phyloP scores from a whole-genome alignment of 352 stramenopile genomes.

The Phytophthora brassicae region DNA sequence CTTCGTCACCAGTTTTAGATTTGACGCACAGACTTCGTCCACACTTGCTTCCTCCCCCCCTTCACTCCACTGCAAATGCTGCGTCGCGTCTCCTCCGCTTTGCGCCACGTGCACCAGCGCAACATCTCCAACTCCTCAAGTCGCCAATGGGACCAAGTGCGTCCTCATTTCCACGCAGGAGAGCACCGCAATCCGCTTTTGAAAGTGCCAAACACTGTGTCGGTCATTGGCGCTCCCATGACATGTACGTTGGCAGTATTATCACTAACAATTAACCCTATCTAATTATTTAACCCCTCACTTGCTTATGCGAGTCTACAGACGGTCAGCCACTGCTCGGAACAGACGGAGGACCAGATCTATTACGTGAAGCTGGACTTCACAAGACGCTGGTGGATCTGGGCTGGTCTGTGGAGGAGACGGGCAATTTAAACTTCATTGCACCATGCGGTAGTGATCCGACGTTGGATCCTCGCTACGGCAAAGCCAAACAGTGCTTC shows the following conservation, averaged over 20 bases:
- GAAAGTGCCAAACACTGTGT: conserved; percentile 63
- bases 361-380: conserved; percentile 73
- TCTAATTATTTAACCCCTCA: background rate
- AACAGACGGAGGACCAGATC: conserved; percentile 75
- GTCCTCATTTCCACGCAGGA: conserved; percentile 58
- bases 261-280: background rate
- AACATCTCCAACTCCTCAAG: conserved; percentile 51
- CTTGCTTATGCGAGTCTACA: conserved; percentile 18
- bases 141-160: conserved; percentile 64
- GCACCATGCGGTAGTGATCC: conserved; percentile 56
- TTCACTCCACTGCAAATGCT: conserved; percentile 15
- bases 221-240: conserved; percentile 87
- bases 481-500: conserved; percentile 78
- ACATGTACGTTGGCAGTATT: conserved; percentile 70
- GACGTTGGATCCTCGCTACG: conserved; percentile 63
- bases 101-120: conserved; percentile 32
- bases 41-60: background rate
- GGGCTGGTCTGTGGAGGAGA: conserved; percentile 87
- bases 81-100: conserved; percentile 11
- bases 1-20: conserved; percentile 12
- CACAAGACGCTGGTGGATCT: conserved; percentile 80
- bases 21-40: background rate
- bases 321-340: conserved; percentile 82
- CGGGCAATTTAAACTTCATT: conserved; percentile 72
- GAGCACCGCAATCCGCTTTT: conserved; percentile 59